Base-by-base conservation (phyloP, 805 yeast species). In the Tetrapisispora nanseiensis region DNA sequence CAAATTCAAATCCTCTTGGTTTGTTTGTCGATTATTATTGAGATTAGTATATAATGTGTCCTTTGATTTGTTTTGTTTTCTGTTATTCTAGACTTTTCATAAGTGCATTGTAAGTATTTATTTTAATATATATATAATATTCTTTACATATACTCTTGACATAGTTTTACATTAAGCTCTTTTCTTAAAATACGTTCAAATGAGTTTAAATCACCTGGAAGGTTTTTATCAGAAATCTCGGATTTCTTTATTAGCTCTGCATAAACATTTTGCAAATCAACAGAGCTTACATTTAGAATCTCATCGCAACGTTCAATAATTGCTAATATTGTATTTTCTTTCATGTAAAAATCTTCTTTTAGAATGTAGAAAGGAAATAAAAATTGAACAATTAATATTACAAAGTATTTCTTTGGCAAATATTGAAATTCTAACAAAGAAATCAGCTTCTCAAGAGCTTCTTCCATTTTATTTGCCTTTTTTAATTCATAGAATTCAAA, bases 401-500 rank as follows among this genome's bases (percentile, higher is more conserved):
- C 36, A 37, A 56, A 41, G 44, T 59, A 58, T 33, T 55, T 52
- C 16, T 49, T 44, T 12, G 64, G 65, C 33, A 61, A 39, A 42
- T 52, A 56, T 16, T 48, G 51, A 42, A 59, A 59, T 21, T 54
- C 51, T n/a, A 61, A 39, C 19, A 61, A 43, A 9, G 46, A 37
- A 20, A 55, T 24, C 24, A 61, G 42, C 15, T 51, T 46, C n/a
- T 44, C 34, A n/a, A 57, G 38, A 10, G 61, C 53, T 27, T 46
- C 39, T 2, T 43, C 40, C 51, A 50, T 52, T 1, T 63, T 55
- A 6, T 62, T 59, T 7, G 51, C 43, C 6, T 45, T 38, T 41
- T 57, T 50, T 8, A 65, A 56, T 15, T 62, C 60, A 55, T 71
- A 71, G 51, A 74, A 77, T 46, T 71, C 71, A 45, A 68, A 67